Conservation (phyloP, 2,329 filamentous ascomycete species). For the Venturiaceae sp. region DNA sequence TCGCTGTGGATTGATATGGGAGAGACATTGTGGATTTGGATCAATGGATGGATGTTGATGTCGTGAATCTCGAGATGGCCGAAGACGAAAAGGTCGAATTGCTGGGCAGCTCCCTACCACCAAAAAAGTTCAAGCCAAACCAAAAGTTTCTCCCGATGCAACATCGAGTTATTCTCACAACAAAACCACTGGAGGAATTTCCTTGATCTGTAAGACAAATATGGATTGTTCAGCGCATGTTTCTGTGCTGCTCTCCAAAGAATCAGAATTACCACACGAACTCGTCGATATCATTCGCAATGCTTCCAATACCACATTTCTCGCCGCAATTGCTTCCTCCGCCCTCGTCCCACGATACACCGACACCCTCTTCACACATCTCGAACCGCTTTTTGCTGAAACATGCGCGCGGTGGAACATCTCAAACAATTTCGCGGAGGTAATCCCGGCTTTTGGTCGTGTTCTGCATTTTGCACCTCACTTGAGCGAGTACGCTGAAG, state of each 20-base stretch:
- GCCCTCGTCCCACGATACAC: conserved; percentile 63
- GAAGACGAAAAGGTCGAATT: not conserved
- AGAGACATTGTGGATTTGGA: conserved; percentile 28
- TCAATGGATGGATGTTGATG: not conserved
- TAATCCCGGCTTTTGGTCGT: conserved; percentile 66
- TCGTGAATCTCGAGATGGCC: too few species aligned
- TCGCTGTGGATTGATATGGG: conserved; percentile 31
- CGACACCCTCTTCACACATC: conserved; percentile 62
- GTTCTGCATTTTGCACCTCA: conserved; percentile 76
- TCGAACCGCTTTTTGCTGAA: conserved; percentile 69
- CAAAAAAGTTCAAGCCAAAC: not conserved
- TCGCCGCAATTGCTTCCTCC: conserved; percentile 60
- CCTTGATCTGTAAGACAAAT: not conserved
- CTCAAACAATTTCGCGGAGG: conserved; percentile 21
- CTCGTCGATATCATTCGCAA: conserved; percentile 57
- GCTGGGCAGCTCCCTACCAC: not conserved
- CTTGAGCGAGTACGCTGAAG: conserved; percentile 62
- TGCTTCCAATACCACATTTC: conserved; percentile 54
- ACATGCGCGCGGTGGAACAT: conserved; percentile 70
- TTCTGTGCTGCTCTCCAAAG: conserved; percentile 2
- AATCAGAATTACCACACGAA: conserved; percentile 54
- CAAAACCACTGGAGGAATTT: not conserved
- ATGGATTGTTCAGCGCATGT: conserved; percentile 9
- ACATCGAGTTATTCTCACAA: not conserved
- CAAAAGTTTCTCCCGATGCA: too few species aligned